Evolutionary conservation across 1,139 yeast species (phyloP).

Genomic region (Magnusiomyces magnusii): DNA sequence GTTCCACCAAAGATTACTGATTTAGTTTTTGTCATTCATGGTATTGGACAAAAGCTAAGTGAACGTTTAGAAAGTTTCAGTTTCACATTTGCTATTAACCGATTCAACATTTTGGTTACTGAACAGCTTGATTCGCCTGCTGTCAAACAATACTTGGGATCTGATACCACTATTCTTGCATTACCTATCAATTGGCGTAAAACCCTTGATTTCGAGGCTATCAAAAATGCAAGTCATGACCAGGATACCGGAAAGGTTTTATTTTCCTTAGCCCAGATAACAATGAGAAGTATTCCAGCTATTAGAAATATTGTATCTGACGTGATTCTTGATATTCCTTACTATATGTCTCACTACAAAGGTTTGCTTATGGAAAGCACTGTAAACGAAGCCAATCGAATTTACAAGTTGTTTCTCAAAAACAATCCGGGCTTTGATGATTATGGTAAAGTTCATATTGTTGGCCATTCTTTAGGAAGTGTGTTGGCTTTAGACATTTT

Average conservation of each 20-base stretch:
- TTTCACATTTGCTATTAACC: constrained; percentile 79
- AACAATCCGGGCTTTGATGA: constrained; percentile 57
- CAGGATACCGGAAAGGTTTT: constrained; percentile 24
- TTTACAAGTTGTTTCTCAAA: constrained; percentile 51
- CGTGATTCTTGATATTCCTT: constrained; percentile 77
- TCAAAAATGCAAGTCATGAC: constrained; percentile 21
- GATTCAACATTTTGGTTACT: constrained; percentile 43
- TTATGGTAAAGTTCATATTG: constrained; percentile 62
- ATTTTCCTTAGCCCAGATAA: constrained; percentile 65
- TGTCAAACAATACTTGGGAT: constrained; percentile 24
- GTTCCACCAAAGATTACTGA: constrained; percentile 37
- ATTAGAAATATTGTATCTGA: constrained; percentile 75
- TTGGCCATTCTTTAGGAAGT: constrained; percentile 92
- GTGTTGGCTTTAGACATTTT: constrained; percentile 76
- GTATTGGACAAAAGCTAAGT: constrained; percentile 88
- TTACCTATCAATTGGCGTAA: constrained; percentile 40
- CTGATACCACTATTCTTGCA: constrained; percentile 27
- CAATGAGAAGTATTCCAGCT: constrained; percentile 73
- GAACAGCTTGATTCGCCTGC: constrained; percentile 26
- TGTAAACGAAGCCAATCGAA: constrained; percentile 58
- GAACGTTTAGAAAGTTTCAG: constrained; percentile 71
- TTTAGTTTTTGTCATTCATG: constrained; percentile 79
- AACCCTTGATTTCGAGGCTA: constrained; percentile 30
- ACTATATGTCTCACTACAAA: constrained; percentile 70
- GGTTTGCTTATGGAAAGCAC: constrained; percentile 59